Conservation (phyloP, 2,329 filamentous ascomycete genomes). For the Trichoderma atroviride region DNA sequence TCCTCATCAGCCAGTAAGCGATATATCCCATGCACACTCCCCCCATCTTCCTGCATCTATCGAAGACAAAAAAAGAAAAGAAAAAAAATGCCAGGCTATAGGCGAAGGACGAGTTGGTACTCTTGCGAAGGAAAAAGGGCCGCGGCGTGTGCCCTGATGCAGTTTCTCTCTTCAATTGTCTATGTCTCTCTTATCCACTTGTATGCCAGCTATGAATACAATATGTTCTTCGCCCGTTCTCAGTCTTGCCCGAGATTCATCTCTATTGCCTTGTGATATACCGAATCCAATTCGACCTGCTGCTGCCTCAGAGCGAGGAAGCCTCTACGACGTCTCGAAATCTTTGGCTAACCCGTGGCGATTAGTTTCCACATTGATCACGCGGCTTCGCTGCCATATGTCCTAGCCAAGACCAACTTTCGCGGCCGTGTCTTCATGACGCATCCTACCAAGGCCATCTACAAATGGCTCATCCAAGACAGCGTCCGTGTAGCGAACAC, state of each 20-base stretch:
- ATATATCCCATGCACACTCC: conserved; percentile 19
- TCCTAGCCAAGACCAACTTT: conserved; percentile 97
- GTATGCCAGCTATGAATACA: conserved; percentile 46
- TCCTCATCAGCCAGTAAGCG: conserved; percentile 98
- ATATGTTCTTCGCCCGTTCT: conserved; percentile 35
- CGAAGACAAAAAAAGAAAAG: neutral
- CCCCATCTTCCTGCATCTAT: neutral
- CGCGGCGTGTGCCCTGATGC: conserved; percentile 8
- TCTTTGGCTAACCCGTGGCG: conserved; percentile 33
- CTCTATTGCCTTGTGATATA: conserved; percentile 27
- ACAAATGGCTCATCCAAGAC: conserved; percentile 99
- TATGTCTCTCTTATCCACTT: conserved; percentile 33
- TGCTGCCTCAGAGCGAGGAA: conserved; percentile 15
- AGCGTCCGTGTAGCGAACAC: conserved; percentile 85
- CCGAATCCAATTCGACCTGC: conserved; percentile 2
- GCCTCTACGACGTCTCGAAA: neutral
- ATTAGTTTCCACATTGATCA: conserved; percentile 95
- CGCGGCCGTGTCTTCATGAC: conserved; percentile 98
- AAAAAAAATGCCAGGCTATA: conserved; percentile 20
- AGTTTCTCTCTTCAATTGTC: conserved; percentile 25
- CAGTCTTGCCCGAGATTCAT: conserved; percentile 14
- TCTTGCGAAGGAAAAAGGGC: conserved; percentile 31
- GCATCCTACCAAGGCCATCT: conserved; percentile 98
- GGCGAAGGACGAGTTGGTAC: conserved; percentile 34
- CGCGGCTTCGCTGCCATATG: conserved; percentile 97